phyloP scores from a whole-genome alignment of 148 eudicot species.

The Rhododendron kiyosumense region DNA sequence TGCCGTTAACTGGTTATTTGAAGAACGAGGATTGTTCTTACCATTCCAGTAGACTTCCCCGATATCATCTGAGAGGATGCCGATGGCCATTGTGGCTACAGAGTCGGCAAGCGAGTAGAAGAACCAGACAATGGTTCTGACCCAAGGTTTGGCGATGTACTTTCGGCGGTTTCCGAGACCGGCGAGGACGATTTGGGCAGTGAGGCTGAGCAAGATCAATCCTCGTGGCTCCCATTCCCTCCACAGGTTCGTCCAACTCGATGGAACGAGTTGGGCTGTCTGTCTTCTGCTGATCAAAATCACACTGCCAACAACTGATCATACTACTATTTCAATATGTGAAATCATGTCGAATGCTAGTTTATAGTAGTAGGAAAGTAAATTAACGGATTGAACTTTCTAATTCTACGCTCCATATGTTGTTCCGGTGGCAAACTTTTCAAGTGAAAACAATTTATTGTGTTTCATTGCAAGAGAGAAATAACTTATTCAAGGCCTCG shows the following conservation, averaged over 20 bases:
- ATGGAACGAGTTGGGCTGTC: background rate
- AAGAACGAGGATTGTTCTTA: no score
- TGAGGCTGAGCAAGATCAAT: background rate
- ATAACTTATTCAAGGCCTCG: no score
- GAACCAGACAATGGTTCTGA: background rate
- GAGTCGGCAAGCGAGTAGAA: background rate
- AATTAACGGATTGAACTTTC: no score
- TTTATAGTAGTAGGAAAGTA: no score
- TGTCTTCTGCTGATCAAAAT: background rate
- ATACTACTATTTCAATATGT: no score
- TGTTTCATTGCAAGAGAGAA: no score
- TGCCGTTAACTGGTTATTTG: no score
- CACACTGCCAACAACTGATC: background rate
- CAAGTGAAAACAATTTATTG: no score
- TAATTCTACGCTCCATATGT: no score
- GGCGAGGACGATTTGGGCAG: background rate
- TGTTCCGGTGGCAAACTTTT: no score
- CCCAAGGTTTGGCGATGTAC: background rate
- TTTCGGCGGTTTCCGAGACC: background rate
- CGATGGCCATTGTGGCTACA: background rate
- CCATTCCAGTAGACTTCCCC: no score
- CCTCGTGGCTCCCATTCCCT: slow-evolving; percentile 5
- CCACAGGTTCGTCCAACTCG: background rate
- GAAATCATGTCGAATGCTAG: no score
- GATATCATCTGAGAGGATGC: background rate